These are phyloP conservation scores for Desmodesmus armatus DNA, from an alignment of 139 green algal species.

Conservation along the genomic window DNA sequence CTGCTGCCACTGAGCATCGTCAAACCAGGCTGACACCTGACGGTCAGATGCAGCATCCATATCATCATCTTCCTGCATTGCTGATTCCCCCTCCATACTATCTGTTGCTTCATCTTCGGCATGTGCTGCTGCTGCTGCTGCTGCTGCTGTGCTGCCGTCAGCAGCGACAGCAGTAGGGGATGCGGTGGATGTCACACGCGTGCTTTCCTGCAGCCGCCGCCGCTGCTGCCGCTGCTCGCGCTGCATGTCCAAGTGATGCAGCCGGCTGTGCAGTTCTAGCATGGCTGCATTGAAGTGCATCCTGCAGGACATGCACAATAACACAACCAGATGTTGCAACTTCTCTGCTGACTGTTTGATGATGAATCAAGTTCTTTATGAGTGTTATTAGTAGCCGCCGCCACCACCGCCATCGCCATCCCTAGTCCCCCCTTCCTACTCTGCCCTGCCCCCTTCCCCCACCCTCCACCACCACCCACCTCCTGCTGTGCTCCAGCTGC, in stretches of 20 bases:
- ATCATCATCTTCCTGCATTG: constrained; percentile 25
- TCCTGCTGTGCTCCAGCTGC: constrained; percentile 37
- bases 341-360: not conserved
- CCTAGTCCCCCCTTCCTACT: no score
- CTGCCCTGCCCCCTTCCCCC: no score
- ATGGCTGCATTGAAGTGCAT: constrained; percentile 89
- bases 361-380: not conserved
- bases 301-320: constrained; percentile 51
- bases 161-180: not conserved
- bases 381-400: no score
- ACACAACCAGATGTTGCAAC: not conserved
- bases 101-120: not conserved
- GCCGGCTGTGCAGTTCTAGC: constrained; percentile 76
- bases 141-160: constrained; percentile 22
- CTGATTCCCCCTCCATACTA: not conserved
- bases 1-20: constrained; percentile 55
- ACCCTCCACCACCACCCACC: no score
- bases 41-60: not conserved
- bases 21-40: constrained; percentile 39
- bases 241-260: constrained; percentile 65
- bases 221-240: constrained; percentile 43
- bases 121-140: constrained; percentile 9
- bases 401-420: no score
- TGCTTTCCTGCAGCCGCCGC: no score
- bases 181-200: not conserved